Percentiles rank a stretch among this genome's conserved stretches.
Conservation (phyloP, 805 yeast species). For the Kodamaea neixiangensis region DNA sequence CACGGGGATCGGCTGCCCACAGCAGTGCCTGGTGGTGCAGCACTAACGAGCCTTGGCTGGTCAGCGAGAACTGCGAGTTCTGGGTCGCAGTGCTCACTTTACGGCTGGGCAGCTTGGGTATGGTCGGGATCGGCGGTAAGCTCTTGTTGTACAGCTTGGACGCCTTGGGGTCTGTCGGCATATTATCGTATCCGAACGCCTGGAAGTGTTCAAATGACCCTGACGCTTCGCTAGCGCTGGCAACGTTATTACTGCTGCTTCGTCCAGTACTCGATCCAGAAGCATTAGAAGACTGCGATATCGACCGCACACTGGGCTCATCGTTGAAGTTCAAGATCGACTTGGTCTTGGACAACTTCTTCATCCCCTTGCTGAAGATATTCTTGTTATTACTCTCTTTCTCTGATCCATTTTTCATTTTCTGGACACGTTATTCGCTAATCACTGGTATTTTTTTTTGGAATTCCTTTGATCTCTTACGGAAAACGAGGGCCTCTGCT, state of each 20-base stretch:
- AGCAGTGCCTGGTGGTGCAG: neutral
- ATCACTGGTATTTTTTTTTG: slow-evolving; percentile 1
- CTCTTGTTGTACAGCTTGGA: slow-evolving; percentile 32
- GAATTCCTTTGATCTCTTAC: neutral
- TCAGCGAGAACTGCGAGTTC: slow-evolving; percentile 4
- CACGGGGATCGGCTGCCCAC: slow-evolving; percentile 8
- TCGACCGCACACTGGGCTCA: neutral
- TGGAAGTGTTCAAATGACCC: slow-evolving; percentile 25
- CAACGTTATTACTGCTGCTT: neutral
- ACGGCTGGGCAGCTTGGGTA: neutral
- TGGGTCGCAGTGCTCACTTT: neutral
- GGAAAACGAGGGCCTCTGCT: neutral
- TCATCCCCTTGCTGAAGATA: slow-evolving; percentile 29
- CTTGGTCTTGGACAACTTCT: slow-evolving; percentile 30
- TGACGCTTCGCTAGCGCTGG: neutral
- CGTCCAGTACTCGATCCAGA: neutral
- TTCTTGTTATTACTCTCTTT: slow-evolving; percentile 5
- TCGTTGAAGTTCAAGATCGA: slow-evolving; percentile 25
- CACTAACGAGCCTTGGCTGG: neutral
- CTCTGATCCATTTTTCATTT: slow-evolving; percentile 12
- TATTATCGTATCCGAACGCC: slow-evolving; percentile 39
- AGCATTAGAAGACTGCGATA: neutral
- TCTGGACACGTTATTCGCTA: neutral
- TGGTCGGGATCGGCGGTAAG: slow-evolving; percentile 19
- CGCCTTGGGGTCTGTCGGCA: slow-evolving; percentile 23